Evolutionary conservation across 2,329 filamentous ascomycete genomes (phyloP), one percentile per base, ranked within the genome.

Genomic region (Xylaria sp.): DNA sequence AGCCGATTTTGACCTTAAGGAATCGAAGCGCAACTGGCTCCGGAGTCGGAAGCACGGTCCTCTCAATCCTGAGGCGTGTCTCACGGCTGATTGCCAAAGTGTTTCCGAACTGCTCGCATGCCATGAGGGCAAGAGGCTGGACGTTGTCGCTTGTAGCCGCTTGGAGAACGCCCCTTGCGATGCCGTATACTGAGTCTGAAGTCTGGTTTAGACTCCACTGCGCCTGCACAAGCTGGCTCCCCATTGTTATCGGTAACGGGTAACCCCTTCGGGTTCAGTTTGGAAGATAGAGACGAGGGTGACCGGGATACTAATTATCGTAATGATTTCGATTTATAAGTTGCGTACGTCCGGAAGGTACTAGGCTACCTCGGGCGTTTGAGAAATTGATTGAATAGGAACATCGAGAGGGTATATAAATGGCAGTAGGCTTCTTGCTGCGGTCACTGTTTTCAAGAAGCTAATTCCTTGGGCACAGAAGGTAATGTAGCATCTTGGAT

Each of bases 101-200:
- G n/a, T 69, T 69, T 28, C 67, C 63, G 37, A 69, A 69, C 39
- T 62, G 48, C 8, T 69, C 63, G 20, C 67, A 69, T 37, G 58
- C 67, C 46, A 69, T 44, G 10, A 69, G 52, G 13, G 67, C 67
- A 13, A 69, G 37, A 13, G 67, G 67, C 57, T 66, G 63, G 7
- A 66, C 58, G 25, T 69, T 69, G n/a, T 66, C 67, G 46, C 57
- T 66, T 23, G 62, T 66, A 5, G 58, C 58, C 8, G 67, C 67
- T 41, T 69, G 20, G 6, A 69, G 52, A 37, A 69, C 20, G 15
- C 67, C 58, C 25, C 58, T 66, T n/a, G 57, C 20, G 7, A 69
- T 54, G 37, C 44, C 39, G 20, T 54, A 59, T 41, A 63, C 57
- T 9, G 57, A 52, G 12, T 54, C 25, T 7, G 52, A 52, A 12